phyloP scores from a whole-genome alignment of 805 yeast genomes.

The Metschnikowia aberdeeniae region DNA sequence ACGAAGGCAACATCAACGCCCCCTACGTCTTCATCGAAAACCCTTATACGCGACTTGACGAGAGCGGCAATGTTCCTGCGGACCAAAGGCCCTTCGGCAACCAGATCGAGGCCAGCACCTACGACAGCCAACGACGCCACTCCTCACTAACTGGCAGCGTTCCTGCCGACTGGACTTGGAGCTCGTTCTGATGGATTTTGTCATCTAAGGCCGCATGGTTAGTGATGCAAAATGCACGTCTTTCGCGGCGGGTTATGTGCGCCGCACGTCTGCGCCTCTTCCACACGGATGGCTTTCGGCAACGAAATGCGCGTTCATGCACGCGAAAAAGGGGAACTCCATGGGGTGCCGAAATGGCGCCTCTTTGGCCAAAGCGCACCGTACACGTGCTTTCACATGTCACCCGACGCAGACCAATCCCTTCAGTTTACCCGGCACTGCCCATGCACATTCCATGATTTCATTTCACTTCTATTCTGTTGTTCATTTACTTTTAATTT shows the following conservation, averaged over 20 bases:
- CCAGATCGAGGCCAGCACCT: constrained; percentile 3
- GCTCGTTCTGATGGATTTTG: constrained; percentile 35
- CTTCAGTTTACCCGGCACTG: too few species aligned
- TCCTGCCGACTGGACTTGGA: constrained; percentile 48
- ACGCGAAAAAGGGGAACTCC: constrained; percentile 1
- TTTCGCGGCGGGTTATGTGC: background rate
- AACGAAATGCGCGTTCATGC: constrained; percentile 1
- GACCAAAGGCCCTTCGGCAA: background rate
- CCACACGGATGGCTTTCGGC: background rate
- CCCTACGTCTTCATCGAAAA: constrained; percentile 30
- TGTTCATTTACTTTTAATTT: too few species aligned
- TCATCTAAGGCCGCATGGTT: background rate
- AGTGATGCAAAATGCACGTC: too few species aligned
- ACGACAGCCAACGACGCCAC: background rate
- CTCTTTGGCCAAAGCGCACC: background rate
- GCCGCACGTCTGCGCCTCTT: background rate
- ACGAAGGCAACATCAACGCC: constrained; percentile 15
- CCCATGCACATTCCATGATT: too few species aligned
- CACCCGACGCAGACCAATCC: too few species aligned
- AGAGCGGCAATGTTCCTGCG: background rate
- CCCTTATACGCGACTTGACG: constrained; percentile 19
- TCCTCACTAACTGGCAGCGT: constrained; percentile 5
- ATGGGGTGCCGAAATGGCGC: background rate
- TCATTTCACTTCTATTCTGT: too few species aligned
- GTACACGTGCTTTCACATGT: too few species aligned